phyloP scores from a whole-genome alignment of 108 stramenopile genomes.

The Conticribra weissflogii region DNA sequence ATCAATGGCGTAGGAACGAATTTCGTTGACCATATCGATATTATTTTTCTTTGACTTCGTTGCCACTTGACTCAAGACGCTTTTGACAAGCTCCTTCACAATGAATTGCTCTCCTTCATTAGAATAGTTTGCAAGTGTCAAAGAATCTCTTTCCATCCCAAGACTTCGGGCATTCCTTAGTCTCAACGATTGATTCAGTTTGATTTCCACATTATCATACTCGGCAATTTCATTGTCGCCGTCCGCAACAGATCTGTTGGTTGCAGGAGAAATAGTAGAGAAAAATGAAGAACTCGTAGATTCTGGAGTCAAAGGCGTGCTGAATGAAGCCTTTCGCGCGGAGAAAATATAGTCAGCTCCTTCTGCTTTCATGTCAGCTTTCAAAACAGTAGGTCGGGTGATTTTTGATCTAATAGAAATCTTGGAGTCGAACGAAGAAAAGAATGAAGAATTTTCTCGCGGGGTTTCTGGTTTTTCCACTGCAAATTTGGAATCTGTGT shows the following conservation, averaged over 20 bases:
- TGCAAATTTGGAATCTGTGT: background rate
- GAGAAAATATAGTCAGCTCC: slow-evolving; percentile 26
- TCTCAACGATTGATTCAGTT: slow-evolving; percentile 61
- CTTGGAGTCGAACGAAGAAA: slow-evolving; percentile 36
- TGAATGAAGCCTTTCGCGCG: slow-evolving; percentile 23
- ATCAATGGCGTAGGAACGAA: slow-evolving; percentile 58
- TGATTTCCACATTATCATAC: slow-evolving; percentile 65
- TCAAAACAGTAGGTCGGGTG: slow-evolving; percentile 41
- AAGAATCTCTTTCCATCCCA: slow-evolving; percentile 49
- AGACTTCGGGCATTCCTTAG: slow-evolving; percentile 62
- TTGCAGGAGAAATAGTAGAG: background rate
- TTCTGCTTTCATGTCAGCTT: slow-evolving; percentile 28
- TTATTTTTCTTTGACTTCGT: slow-evolving; percentile 20
- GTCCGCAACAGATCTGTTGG: slow-evolving; percentile 4
- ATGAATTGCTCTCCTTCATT: slow-evolving; percentile 60
- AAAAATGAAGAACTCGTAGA: slow-evolving; percentile 2
- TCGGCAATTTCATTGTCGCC: slow-evolving; percentile 55
- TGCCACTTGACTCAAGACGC: slow-evolving; percentile 7
- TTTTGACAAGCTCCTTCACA: slow-evolving; percentile 67
- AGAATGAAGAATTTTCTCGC: slow-evolving; percentile 3
- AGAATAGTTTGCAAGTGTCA: slow-evolving; percentile 45
- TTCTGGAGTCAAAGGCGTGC: slow-evolving; percentile 5
- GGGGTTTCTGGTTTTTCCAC: slow-evolving; percentile 4
- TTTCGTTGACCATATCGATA: slow-evolving; percentile 21
- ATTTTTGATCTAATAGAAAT: slow-evolving; percentile 14